phyloP scores from a whole-genome alignment of 2,329 filamentous ascomycete species.

The Fusarium penzigii region DNA sequence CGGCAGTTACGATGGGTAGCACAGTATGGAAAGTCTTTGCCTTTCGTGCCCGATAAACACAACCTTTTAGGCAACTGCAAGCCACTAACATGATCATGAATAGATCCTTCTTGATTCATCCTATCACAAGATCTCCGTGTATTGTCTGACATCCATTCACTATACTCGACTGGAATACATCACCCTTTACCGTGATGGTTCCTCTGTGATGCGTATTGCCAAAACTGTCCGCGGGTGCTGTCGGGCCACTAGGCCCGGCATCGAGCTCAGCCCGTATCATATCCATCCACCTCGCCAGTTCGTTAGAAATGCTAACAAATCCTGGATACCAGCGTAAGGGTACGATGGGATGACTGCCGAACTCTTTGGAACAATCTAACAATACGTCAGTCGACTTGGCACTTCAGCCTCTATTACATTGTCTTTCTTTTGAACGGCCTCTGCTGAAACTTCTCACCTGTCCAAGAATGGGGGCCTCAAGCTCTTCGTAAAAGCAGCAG shows the following conservation, averaged over 20 bases:
- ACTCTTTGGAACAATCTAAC: constrained; percentile 2
- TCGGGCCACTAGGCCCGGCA: neutral
- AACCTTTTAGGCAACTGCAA: no score
- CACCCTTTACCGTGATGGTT: neutral
- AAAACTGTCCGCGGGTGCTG: neutral
- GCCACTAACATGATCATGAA: neutral
- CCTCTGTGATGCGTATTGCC: neutral
- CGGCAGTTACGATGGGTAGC: no score
- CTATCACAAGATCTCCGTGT: constrained; percentile 1
- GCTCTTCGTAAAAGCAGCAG: constrained; percentile 6
- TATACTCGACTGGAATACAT: constrained; percentile 1
- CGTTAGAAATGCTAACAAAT: neutral
- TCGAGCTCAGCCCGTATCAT: neutral
- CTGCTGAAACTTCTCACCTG: neutral
- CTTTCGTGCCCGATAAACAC: no score
- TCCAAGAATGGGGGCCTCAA: neutral
- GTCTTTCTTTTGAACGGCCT: neutral
- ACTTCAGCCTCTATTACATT: neutral
- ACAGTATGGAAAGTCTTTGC: no score
- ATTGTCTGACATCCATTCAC: constrained; percentile 4
- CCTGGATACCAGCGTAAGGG: constrained; percentile 2
- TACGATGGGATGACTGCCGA: constrained; percentile 4
- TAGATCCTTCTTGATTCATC: neutral
- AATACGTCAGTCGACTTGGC: neutral
- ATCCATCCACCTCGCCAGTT: neutral